Evolutionary conservation across 176 grass and related monocot species (phyloP), one percentile per base, ranked within the genome.

Genomic region (Oryza longistaminata): DNA sequence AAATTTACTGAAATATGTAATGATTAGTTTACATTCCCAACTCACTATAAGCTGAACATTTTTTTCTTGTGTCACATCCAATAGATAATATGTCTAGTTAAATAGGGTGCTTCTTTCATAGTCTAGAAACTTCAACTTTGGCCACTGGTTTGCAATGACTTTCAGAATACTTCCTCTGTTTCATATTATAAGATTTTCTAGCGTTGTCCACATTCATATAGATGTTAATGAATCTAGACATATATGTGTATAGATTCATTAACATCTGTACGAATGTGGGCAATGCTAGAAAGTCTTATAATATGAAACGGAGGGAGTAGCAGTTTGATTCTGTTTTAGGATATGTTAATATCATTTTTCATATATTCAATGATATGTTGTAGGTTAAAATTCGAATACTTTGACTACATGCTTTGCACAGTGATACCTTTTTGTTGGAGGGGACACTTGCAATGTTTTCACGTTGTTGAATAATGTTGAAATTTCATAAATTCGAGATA

Each of bases 1-100:
- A 35, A 66, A 49, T 66, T 79, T 35, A 79, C 83, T 14, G 21
- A 42, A 42, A 44, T 66, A 53, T 72, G 46, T 34, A 71, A 9
- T 52, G 67, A 58, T 75, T 79, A 9, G 0, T 21, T 71, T 19
- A 70, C 55, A 22, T 70, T 64, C 0, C 43, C 78, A 40, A 49
- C 8, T 50, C 39, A 71, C 22, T 64, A 19, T 81, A 50, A 88
- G 31, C 31, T 37, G 76, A 25, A 26, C 34, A 70, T 11, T 49
- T 75, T 68, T 3, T 65, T 44, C 22, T 58, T 79, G 10, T 7
- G 15, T 79, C 25, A 61, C 5, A 6, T 71, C 2, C 55, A n/a
- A 58, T 58, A 60, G 4, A 71, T 46, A 46, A 1, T 12, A 11
- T 48, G 35, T 71, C 12, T 1, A 21, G 7, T 34, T 9, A 78